Base-by-base conservation (phyloP, 2,329 filamentous ascomycete genomes). In the Lecanicillium sp. region DNA sequence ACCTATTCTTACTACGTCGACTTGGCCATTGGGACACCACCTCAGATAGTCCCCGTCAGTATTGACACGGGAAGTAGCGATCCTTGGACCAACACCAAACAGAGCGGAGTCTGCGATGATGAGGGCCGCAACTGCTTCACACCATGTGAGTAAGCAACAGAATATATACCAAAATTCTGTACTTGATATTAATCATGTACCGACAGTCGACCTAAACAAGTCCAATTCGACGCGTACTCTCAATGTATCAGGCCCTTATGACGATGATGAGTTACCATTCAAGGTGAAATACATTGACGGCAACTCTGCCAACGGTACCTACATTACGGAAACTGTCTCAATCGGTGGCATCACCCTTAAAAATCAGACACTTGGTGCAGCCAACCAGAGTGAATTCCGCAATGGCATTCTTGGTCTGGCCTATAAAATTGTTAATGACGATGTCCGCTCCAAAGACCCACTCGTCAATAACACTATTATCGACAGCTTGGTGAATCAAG, bases 11-110 rank as follows among this genome's bases (percentile, higher is more conserved):
- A 35, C 19, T 20, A 19, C 22, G 33, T 25, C 13, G 17, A 35
- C 9, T 12, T 35, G 5, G 19, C n/a, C 9, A 35, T 35, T 35
- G 33, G 33, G 9, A 19, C 33, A 14, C 33, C 33, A 4, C 16
- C 33, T 9, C 33, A 35, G 12, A 35, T 20, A 14, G 19, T 35
- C 9, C 33, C 16, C 4, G 9, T 35, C 13, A 19, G 13, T 12
- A 35, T 35, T 22, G 33, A 35, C 19, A 35, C 33, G 16, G 33
- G 33, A 4, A 35, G 33, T 18, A 35, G 33, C 17, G 33, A 35
- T 15, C n/a, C 19, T 8, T 35, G 16, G 16, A 25, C 19, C 12
- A 35, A 19, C 17, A 25, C 33, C 5, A 19, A 19, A 5, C 17
- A 25, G 19, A 35, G 17, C 17, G 33, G 19, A 5, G n/a, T 35